A percentile compares a stretch with the other conserved stretches of the same genome.
These are phyloP conservation scores for Paracorniculantispora psalliotae DNA, from an alignment of 2,329 filamentous ascomycete genomes.

Conservation along the genomic window DNA sequence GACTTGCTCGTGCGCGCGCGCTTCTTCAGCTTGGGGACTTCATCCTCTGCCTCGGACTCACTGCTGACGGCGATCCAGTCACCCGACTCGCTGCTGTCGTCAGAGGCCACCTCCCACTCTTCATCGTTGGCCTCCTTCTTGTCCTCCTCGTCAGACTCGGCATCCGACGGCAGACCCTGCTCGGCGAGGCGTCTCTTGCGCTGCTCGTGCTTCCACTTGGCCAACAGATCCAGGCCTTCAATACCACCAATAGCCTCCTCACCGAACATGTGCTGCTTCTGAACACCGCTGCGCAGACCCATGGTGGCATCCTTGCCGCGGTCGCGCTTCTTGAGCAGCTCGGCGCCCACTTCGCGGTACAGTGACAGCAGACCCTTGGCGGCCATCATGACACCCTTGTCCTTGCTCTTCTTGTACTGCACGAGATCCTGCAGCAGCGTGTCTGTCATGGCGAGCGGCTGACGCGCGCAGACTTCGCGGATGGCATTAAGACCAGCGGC, in stretches of 20 bases:
- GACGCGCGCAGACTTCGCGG: conserved; percentile 84
- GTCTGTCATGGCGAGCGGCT: conserved; percentile 94
- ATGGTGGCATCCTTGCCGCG: conserved; percentile 89
- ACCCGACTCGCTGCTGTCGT: conserved; percentile 64
- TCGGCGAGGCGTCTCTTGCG: conserved; percentile 66
- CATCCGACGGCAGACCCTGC: conserved; percentile 59
- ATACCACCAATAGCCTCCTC: conserved; percentile 77
- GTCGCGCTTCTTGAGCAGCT: conserved; percentile 83
- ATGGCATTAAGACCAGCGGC: conserved; percentile 92
- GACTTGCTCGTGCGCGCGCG: conserved; percentile 24
- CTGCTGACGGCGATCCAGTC: conserved; percentile 94
- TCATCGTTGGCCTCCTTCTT: conserved; percentile 55
- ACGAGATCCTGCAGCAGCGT: conserved; percentile 94
- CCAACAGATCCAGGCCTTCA: conserved; percentile 85
- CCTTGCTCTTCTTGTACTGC: conserved; percentile 93
- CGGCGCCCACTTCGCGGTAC: conserved; percentile 85
- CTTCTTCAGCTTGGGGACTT: conserved; percentile 55
- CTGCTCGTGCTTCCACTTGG: conserved; percentile 91
- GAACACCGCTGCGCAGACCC: conserved; percentile 68
- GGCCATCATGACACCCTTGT: conserved; percentile 99
- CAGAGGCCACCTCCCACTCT: conserved; percentile 58
- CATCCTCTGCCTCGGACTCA: conserved; percentile 63
- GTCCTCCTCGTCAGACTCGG: conserved; percentile 55
- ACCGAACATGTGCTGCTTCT: conserved; percentile 74
- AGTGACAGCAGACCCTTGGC: conserved; percentile 85